A percentile compares a stretch with the other conserved stretches of the same genome.
Evolutionary conservation across 2,329 filamentous ascomycete species (phyloP).

Genomic region (Fusarium goolgardi): DNA sequence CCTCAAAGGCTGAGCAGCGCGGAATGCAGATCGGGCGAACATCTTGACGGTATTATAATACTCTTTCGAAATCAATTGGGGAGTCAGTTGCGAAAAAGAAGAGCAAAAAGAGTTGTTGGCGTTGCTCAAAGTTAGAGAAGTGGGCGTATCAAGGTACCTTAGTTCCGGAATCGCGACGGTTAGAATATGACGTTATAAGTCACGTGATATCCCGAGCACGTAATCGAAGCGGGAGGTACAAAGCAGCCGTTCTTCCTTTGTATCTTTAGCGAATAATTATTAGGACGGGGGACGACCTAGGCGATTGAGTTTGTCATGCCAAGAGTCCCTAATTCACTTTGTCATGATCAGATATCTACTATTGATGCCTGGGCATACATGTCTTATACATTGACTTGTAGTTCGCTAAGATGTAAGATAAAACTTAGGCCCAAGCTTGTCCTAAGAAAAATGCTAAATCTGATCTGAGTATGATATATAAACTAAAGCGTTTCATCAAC

Average conservation of each 20-base stretch:
- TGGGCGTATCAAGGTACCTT: slow-evolving; percentile 26
- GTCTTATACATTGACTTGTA: neutral
- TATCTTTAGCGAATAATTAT: neutral
- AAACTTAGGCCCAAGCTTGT: neutral
- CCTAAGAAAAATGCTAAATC: neutral
- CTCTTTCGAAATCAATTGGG: slow-evolving; percentile 40
- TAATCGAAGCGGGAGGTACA: neutral
- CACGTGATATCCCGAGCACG: slow-evolving; percentile 36
- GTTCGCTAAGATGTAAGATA: neutral
- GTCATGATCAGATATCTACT: neutral
- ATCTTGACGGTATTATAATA: slow-evolving; percentile 58
- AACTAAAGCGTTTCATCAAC: neutral
- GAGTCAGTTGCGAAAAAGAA: slow-evolving; percentile 35
- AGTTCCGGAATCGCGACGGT: slow-evolving; percentile 26
- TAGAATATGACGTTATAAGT: slow-evolving; percentile 37
- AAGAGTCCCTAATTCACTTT: neutral
- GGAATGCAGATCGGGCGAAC: slow-evolving; percentile 74
- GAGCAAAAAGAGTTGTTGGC: slow-evolving; percentile 18
- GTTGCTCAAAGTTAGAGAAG: slow-evolving; percentile 25
- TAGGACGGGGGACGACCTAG: neutral
- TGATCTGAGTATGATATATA: neutral
- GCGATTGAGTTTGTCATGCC: neutral
- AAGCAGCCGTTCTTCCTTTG: neutral
- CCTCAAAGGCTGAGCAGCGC: slow-evolving; percentile 72
- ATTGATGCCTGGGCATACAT: neutral